Conservation (phyloP, 306 rosid species). For the Cucumis melo region DNA sequence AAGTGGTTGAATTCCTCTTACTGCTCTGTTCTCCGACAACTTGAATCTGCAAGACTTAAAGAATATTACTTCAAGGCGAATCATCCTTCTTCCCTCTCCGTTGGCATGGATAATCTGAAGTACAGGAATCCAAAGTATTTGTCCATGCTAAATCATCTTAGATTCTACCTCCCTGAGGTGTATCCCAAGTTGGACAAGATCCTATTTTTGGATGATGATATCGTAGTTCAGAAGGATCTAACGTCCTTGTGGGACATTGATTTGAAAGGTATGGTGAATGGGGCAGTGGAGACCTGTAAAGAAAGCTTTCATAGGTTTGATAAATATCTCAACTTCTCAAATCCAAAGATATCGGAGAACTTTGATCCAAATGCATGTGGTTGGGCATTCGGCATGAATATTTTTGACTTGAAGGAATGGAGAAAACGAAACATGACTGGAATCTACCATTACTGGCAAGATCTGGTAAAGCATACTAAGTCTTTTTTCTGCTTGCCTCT, state of each 20-base stretch:
- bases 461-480: slow-evolving; percentile 34
- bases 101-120: slow-evolving; percentile 75
- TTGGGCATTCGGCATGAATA: slow-evolving; percentile 97
- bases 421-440: slow-evolving; percentile 78
- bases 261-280: slow-evolving; percentile 86
- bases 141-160: slow-evolving; percentile 87
- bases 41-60: slow-evolving; percentile 80
- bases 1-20: slow-evolving; percentile 96
- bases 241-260: slow-evolving; percentile 81
- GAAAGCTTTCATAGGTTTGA: slow-evolving; percentile 98
- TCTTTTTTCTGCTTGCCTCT: slow-evolving; percentile 9
- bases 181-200: slow-evolving; percentile 84
- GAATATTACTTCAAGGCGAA: slow-evolving; percentile 92
- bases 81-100: slow-evolving; percentile 77
- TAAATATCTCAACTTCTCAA: slow-evolving; percentile 88
- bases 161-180: slow-evolving; percentile 93
- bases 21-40: slow-evolving; percentile 92
- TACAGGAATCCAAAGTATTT: slow-evolving; percentile 91
- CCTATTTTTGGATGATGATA: slow-evolving; percentile 89
- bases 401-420: slow-evolving; percentile 95
- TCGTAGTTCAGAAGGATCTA: slow-evolving; percentile 93
- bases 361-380: slow-evolving; percentile 93
- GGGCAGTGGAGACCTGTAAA: slow-evolving; percentile 98
- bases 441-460: slow-evolving; percentile 92
- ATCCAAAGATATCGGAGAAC: slow-evolving; percentile 65